phyloP scores from a whole-genome alignment of 176 grass and related monocot species.

The Carex littledalei region DNA sequence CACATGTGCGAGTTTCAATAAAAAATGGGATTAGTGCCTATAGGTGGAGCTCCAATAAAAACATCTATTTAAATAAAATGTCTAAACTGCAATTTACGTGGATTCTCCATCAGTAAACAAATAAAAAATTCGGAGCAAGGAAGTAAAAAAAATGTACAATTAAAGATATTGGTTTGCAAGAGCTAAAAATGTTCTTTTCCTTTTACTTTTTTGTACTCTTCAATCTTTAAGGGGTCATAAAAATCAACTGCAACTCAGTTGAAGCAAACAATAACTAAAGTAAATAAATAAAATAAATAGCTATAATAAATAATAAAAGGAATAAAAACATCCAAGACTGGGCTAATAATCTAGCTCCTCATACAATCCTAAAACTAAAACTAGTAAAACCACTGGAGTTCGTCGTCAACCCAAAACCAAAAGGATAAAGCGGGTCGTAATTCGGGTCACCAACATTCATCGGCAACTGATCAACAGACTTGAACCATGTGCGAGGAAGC shows the following conservation, averaged over 20 bases:
- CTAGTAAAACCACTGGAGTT: slow-evolving; percentile 11
- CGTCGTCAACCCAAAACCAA: slow-evolving; percentile 75
- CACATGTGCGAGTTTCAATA: too few species aligned
- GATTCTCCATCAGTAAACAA: too few species aligned
- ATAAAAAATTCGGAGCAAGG: too few species aligned
- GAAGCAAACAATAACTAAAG: not conserved
- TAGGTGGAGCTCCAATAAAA: too few species aligned
- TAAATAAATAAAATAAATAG: not conserved
- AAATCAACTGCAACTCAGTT: not conserved
- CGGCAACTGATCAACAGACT: slow-evolving; percentile 83
- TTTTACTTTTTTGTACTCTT: too few species aligned
- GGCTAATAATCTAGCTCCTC: not conserved
- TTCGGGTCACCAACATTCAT: slow-evolving; percentile 73
- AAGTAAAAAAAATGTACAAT: too few species aligned
- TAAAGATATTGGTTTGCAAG: too few species aligned
- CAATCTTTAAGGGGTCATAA: too few species aligned
- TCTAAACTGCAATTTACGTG: too few species aligned
- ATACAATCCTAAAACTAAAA: not conserved
- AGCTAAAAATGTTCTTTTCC: too few species aligned
- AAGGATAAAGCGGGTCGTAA: slow-evolving; percentile 78
- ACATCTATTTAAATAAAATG: too few species aligned
- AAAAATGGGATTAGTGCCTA: too few species aligned
- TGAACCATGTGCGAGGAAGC: slow-evolving; percentile 95
- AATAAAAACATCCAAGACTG: not conserved
- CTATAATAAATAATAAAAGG: slow-evolving; percentile 2